phyloP scores from a whole-genome alignment of 106 monocot genomes.

The Allium fistulosum region DNA sequence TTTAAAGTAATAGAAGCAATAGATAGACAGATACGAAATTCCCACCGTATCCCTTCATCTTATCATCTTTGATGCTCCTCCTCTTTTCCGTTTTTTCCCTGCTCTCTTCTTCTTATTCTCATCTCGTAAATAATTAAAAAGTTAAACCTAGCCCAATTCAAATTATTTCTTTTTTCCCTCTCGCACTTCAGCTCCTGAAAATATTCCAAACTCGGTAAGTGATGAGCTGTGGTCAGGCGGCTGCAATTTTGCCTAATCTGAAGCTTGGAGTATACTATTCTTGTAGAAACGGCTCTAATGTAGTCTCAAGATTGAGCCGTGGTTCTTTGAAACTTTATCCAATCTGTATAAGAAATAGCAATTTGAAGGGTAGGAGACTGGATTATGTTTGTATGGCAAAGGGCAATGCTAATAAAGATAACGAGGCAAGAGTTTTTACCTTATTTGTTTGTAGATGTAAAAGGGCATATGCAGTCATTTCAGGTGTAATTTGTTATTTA shows the following conservation, averaged over 20 bases:
- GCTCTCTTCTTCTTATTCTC: not conserved
- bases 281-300: not conserved
- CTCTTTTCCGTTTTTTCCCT: not conserved
- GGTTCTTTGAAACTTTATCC: constrained; percentile 1
- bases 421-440: not conserved
- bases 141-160: not conserved
- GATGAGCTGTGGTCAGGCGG: constrained; percentile 5
- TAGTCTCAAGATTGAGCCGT: not conserved
- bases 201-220: not conserved
- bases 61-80: no score
- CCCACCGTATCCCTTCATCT: no score
- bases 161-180: no score
- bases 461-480: not conserved
- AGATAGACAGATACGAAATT: no score
- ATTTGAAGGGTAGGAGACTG: not conserved
- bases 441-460: not conserved
- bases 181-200: no score
- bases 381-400: constrained; percentile 2
- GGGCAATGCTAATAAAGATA: not conserved
- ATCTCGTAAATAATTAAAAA: not conserved
- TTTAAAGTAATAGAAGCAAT: no score
- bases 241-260: not conserved
- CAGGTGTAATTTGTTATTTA: no score
- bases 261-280: not conserved
- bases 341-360: not conserved